Percentiles rank a stretch among this genome's conserved stretches.
phyloP scores from a whole-genome alignment of 305 asterid genomes.

The Coffea humblotiana region DNA sequence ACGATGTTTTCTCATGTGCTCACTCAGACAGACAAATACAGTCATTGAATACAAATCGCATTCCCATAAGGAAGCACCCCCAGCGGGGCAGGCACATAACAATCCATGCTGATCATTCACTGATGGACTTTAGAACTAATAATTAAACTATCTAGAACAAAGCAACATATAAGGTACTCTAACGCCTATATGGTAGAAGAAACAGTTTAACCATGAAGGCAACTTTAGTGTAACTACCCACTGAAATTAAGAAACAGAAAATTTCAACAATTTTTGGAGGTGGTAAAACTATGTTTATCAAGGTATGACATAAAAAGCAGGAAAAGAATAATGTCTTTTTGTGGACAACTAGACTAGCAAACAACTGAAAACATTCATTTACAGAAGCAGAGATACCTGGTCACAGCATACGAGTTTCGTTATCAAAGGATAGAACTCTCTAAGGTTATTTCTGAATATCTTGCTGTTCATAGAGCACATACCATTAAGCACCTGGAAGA shows the following conservation, averaged over 20 bases:
- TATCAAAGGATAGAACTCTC: constrained; percentile 87
- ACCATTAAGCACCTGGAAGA: constrained; percentile 83
- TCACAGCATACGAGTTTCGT: constrained; percentile 93
- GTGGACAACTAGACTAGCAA: background rate
- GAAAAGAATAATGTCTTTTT: background rate
- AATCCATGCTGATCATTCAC: background rate
- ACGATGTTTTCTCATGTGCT: background rate
- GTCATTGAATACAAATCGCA: background rate
- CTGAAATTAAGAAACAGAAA: background rate
- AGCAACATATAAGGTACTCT: background rate
- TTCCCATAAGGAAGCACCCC: background rate
- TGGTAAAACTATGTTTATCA: too few relatives aligned
- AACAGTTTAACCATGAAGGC: background rate
- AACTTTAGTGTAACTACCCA: background rate
- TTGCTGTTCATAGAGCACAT: constrained; percentile 77
- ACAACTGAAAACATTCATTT: constrained; percentile 3
- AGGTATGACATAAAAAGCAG: background rate
- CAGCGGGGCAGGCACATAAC: too few relatives aligned
- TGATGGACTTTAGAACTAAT: background rate
- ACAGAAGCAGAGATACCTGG: constrained; percentile 59
- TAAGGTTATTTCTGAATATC: constrained; percentile 77
- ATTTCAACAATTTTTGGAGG: background rate
- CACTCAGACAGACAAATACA: background rate
- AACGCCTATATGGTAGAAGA: background rate
- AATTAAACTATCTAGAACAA: background rate